Percentiles rank a stretch among this genome's conserved stretches.
These are phyloP conservation scores for Cupressus sempervirens DNA, from an alignment of 75 land plant species.

Conservation along the genomic window DNA sequence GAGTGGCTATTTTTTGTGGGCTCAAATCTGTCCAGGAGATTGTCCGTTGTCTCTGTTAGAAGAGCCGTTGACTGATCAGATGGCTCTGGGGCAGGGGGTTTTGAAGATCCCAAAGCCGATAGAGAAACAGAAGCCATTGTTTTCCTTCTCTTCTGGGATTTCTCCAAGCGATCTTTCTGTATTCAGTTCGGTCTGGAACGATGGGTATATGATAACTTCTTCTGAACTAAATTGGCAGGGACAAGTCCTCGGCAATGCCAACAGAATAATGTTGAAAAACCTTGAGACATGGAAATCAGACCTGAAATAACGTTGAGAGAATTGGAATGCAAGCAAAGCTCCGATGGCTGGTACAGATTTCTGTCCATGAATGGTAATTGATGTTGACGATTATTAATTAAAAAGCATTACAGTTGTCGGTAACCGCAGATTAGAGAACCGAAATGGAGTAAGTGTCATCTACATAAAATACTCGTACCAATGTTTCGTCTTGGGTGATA, in stretches of 20 bases:
- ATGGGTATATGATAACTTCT: too few relatives aligned
- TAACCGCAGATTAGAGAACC: too few relatives aligned
- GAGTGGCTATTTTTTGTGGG: background rate
- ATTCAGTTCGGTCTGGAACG: background rate
- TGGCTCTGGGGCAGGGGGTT: background rate
- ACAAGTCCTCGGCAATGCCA: background rate
- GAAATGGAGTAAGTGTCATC: too few relatives aligned
- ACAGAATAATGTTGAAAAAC: background rate
- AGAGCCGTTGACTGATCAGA: constrained; percentile 10
- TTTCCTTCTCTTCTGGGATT: background rate
- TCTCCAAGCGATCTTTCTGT: too few relatives aligned
- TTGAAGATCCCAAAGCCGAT: background rate
- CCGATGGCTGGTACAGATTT: too few relatives aligned
- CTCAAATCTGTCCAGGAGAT: background rate
- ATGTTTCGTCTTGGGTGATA: too few relatives aligned
- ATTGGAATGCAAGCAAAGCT: background rate
- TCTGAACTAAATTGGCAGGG: background rate
- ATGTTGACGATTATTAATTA: too few relatives aligned
- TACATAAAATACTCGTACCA: too few relatives aligned
- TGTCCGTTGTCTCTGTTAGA: background rate
- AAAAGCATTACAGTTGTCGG: too few relatives aligned
- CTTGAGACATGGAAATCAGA: background rate
- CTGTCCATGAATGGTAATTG: too few relatives aligned
- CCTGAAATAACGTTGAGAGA: too few relatives aligned
- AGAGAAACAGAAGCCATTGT: constrained; percentile 1